phyloP scores from a whole-genome alignment of 1,284 basidiomycete genomes.

The Ustilago nuda region DNA sequence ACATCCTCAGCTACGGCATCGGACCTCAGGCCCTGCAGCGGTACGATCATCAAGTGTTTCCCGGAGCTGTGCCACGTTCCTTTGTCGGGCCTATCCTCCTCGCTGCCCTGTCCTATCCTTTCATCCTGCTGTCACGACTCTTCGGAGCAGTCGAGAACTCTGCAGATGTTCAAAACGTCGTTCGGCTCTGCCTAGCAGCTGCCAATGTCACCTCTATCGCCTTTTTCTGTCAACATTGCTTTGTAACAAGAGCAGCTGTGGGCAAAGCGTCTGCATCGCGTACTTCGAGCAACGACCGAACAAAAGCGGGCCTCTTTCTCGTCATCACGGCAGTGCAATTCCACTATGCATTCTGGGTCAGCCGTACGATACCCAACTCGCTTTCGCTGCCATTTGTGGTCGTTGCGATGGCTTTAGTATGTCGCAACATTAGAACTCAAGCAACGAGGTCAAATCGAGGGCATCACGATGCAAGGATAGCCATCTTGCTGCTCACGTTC shows the following conservation, averaged over 20 bases:
- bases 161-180: constrained; percentile 76
- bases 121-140: constrained; percentile 63
- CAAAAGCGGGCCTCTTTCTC: constrained; percentile 68
- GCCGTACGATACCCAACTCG: constrained; percentile 93
- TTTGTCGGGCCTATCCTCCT: constrained; percentile 78
- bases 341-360: constrained; percentile 91
- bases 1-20: constrained; percentile 83
- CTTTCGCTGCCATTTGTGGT: constrained; percentile 83
- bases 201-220: constrained; percentile 78
- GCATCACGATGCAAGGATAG: constrained; percentile 12
- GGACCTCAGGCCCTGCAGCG: constrained; percentile 67
- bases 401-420: constrained; percentile 75
- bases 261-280: background rate
- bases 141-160: constrained; percentile 73
- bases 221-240: constrained; percentile 76
- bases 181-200: constrained; percentile 79
- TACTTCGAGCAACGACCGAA: background rate
- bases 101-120: constrained; percentile 59
- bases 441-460: constrained; percentile 14
- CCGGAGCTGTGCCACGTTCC: constrained; percentile 88
- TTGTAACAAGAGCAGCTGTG: constrained; percentile 47
- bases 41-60: constrained; percentile 91
- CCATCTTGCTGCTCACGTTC: constrained; percentile 75
- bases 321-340: constrained; percentile 84
- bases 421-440: constrained; percentile 67